phyloP scores from a whole-genome alignment of 2,329 filamentous ascomycete species.

The Aspergillus ochraceoroseus region DNA sequence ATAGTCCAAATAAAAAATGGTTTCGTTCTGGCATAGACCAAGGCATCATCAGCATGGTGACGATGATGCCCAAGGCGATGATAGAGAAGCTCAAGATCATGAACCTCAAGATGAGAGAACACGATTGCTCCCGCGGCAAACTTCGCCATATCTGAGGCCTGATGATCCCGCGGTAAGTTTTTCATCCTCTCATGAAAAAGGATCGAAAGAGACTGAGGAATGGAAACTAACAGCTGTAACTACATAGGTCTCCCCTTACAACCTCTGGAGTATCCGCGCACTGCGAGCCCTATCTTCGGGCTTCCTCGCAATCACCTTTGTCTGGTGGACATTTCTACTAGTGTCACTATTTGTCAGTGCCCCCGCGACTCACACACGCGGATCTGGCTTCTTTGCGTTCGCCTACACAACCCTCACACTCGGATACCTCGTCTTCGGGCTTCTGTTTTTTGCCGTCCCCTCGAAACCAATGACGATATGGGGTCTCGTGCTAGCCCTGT shows the following conservation, averaged over 20 bases:
- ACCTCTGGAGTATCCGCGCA: constrained; percentile 83
- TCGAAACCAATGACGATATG: constrained; percentile 73
- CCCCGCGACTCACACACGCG: constrained; percentile 76
- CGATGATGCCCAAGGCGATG: constrained; percentile 35
- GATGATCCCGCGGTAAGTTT: constrained; percentile 71
- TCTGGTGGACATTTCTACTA: constrained; percentile 93
- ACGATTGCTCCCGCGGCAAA: constrained; percentile 64
- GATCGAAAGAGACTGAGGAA: not conserved
- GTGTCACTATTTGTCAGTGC: constrained; percentile 87
- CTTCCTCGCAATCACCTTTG: constrained; percentile 68
- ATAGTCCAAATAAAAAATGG: constrained; percentile 43
- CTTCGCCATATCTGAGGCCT: constrained; percentile 62
- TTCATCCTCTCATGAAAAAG: not conserved
- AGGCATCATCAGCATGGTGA: not conserved
- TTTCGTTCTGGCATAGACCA: constrained; percentile 50
- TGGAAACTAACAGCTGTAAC: not conserved
- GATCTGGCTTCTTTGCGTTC: constrained; percentile 89
- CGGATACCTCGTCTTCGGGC: constrained; percentile 66
- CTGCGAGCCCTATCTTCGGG: constrained; percentile 72
- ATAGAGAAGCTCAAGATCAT: constrained; percentile 27
- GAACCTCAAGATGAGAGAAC: constrained; percentile 56
- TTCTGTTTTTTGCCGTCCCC: constrained; percentile 84
- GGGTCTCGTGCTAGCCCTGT: constrained; percentile 60
- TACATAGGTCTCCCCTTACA: constrained; percentile 73
- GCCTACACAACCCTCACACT: constrained; percentile 74